phyloP scores from a whole-genome alignment of 164 flowering plant genomes.

The Stephania japonica region DNA sequence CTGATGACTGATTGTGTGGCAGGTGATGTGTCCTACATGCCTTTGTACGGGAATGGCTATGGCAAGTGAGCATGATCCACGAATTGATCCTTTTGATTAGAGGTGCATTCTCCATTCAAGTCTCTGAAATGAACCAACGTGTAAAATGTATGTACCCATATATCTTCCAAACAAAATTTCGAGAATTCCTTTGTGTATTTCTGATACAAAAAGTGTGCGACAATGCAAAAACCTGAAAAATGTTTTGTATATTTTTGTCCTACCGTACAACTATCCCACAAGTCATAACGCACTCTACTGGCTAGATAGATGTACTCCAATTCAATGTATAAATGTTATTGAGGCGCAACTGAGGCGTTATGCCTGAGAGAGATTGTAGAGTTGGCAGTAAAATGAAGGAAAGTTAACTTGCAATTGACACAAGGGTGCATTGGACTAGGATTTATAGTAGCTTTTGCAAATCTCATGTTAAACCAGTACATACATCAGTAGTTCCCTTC shows the following conservation, averaged over 20 bases:
- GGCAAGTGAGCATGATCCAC: slow-evolving; percentile 99
- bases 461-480: background rate
- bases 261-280: background rate
- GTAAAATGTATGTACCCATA: background rate
- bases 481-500: background rate
- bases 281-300: background rate
- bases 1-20: slow-evolving; percentile 10
- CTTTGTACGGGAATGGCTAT: slow-evolving; percentile 99
- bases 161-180: background rate
- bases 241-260: background rate
- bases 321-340: too few species aligned
- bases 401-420: too few species aligned
- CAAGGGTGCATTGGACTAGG: too few species aligned
- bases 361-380: too few species aligned
- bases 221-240: background rate
- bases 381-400: too few species aligned
- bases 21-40: slow-evolving; percentile 99
- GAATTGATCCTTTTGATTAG: slow-evolving; percentile 94
- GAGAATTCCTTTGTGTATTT: background rate
- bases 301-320: background rate
- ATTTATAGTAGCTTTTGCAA: background rate
- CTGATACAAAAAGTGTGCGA: background rate
- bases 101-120: slow-evolving; percentile 11
- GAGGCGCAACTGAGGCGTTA: too few species aligned
- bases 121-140: background rate